Conservation (phyloP, 371 early-diverging fungal species). For the Syncephalastrum contaminatum region DNA sequence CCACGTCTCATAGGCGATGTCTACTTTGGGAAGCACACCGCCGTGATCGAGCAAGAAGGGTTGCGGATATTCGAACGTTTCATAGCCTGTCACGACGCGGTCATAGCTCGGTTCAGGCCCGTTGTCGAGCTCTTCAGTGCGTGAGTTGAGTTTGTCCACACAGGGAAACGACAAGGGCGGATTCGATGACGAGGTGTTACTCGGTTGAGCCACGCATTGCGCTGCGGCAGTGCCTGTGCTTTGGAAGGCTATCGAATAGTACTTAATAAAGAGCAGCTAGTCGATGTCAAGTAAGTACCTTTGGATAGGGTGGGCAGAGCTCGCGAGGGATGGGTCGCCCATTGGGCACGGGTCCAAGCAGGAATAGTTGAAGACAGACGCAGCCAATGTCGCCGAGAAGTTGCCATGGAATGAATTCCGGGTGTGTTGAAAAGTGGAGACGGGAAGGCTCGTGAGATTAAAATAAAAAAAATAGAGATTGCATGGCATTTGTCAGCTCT, state of each 20-base stretch:
- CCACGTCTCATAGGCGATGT: constrained; percentile 89
- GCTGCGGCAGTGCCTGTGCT: constrained; percentile 5
- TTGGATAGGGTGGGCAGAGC: too few relatives aligned
- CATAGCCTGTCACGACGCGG: constrained; percentile 82
- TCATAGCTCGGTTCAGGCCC: constrained; percentile 90
- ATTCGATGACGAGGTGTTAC: constrained; percentile 39
- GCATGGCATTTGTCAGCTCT: too few relatives aligned
- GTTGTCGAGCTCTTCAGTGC: constrained; percentile 67
- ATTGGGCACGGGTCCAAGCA: too few relatives aligned
- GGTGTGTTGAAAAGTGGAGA: too few relatives aligned
- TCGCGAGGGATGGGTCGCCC: too few relatives aligned
- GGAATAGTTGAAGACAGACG: too few relatives aligned
- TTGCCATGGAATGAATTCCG: too few relatives aligned
- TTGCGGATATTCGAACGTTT: constrained; percentile 58
- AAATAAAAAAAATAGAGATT: too few relatives aligned
- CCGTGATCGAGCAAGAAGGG: constrained; percentile 85
- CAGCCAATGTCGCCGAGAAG: too few relatives aligned
- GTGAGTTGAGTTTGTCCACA: constrained; percentile 67
- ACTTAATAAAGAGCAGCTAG: too few relatives aligned
- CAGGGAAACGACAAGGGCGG: constrained; percentile 79
- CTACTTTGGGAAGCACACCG: constrained; percentile 73
- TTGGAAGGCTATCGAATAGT: neutral
- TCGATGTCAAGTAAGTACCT: too few relatives aligned
- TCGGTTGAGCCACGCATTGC: neutral
- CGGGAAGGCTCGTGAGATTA: too few relatives aligned